Conservation (phyloP, 2,329 filamentous ascomycete species). For the Diaporthe australafricana region DNA sequence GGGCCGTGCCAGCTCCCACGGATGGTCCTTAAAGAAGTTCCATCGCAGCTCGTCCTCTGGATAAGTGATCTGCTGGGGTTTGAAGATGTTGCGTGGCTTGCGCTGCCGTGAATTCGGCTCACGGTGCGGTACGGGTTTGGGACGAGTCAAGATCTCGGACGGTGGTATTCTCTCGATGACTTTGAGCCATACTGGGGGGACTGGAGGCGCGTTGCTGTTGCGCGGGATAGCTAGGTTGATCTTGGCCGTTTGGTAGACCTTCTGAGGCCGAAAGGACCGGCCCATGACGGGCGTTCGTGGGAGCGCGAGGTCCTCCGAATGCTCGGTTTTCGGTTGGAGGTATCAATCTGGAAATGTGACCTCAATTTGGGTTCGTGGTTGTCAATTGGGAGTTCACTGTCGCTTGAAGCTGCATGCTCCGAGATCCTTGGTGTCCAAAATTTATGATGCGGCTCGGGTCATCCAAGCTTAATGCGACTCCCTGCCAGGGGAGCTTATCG, state of each 20-base stretch:
- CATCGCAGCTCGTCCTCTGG: constrained; percentile 84
- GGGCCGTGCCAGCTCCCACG: constrained; percentile 95
- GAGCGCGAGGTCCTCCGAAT: constrained; percentile 8
- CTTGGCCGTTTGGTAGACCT: constrained; percentile 56
- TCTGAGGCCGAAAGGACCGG: constrained; percentile 51
- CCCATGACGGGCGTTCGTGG: constrained; percentile 44
- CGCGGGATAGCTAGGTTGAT: constrained; percentile 50
- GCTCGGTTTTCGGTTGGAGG: not conserved
- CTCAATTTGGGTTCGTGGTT: not conserved
- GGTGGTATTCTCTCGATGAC: constrained; percentile 67
- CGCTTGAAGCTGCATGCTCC: constrained; percentile 47
- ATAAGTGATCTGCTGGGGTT: constrained; percentile 81
- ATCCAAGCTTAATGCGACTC: constrained; percentile 57
- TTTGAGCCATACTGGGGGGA: constrained; percentile 61
- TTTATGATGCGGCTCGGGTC: constrained; percentile 46
- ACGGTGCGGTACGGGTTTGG: constrained; percentile 61
- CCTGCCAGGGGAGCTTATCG: constrained; percentile 39
- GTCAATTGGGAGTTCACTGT: not conserved
- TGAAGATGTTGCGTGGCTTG: constrained; percentile 82
- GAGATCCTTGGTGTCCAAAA: constrained; percentile 51
- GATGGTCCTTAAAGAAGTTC: constrained; percentile 92
- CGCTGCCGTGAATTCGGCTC: constrained; percentile 57
- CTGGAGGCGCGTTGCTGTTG: constrained; percentile 40
- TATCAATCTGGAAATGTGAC: not conserved
- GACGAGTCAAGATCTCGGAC: constrained; percentile 67